A percentile compares a stretch with the other conserved stretches of the same genome.
Evolutionary conservation across 306 rosid genomes (phyloP).

Genomic region (cucumber (Cucumis sativus)): Cucumber_9930_V3 NC_026659.2:3139001-3139500

Average conservation of each 20-base stretch:
- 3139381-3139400: conserved; percentile 35
- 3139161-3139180: background rate
- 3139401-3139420: conserved; percentile 30
- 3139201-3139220: background rate
- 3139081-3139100: background rate
- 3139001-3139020: background rate
- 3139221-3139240: background rate
- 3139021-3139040: background rate
- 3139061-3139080: background rate
- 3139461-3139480: conserved; percentile 54
- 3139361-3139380: conserved; percentile 27
- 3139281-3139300: background rate
- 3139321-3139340: background rate
- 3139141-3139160: background rate
- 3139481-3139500: conserved; percentile 23
- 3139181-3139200: background rate
- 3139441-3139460: conserved; percentile 73
- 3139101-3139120: background rate
- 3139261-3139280: background rate
- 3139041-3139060: no score
- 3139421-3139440: conserved; percentile 56
- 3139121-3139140: background rate
- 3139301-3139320: background rate
- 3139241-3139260: background rate
- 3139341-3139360: background rate